phyloP scores from a whole-genome alignment of 805 yeast genomes.

The Cyberlindnera amylophila region DNA sequence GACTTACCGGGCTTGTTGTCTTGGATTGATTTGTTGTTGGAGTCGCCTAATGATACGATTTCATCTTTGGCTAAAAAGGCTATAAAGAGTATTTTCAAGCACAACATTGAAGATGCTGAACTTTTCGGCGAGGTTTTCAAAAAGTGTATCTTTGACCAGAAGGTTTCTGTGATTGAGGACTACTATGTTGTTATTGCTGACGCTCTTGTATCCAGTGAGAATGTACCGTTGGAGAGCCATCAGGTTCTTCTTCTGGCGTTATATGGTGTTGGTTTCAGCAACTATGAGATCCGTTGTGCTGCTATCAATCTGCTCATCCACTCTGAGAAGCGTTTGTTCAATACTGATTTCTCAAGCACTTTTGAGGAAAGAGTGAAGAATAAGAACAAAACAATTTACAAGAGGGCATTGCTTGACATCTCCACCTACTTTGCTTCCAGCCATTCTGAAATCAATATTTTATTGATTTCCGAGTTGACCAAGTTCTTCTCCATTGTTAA shows the following conservation, averaged over 20 bases:
- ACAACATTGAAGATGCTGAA: slow-evolving; percentile 53
- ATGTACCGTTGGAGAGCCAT: slow-evolving; percentile 50
- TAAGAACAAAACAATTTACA: slow-evolving; percentile 77
- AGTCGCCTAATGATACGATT: slow-evolving; percentile 52
- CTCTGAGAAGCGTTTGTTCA: slow-evolving; percentile 58
- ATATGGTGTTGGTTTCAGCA: slow-evolving; percentile 75
- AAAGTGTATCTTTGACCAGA: slow-evolving; percentile 65
- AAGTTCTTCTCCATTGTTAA: slow-evolving; percentile 59
- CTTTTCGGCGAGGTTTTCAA: slow-evolving; percentile 54
- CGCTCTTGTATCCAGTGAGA: slow-evolving; percentile 46
- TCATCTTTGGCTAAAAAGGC: slow-evolving; percentile 68
- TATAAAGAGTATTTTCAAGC: slow-evolving; percentile 57
- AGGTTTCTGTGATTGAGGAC: slow-evolving; percentile 51
- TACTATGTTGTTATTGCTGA: slow-evolving; percentile 73
- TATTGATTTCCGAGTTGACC: slow-evolving; percentile 69
- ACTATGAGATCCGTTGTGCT: slow-evolving; percentile 58
- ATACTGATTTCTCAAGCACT: slow-evolving; percentile 48
- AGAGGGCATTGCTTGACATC: slow-evolving; percentile 77
- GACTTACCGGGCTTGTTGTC: slow-evolving; percentile 62
- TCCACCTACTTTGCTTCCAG: slow-evolving; percentile 66
- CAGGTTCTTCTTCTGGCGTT: slow-evolving; percentile 72
- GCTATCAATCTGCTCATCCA: slow-evolving; percentile 70
- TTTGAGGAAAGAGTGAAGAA: slow-evolving; percentile 72
- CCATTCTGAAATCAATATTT: slow-evolving; percentile 56
- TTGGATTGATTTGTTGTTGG: slow-evolving; percentile 79